Evolutionary conservation across 1,284 basidiomycete genomes (phyloP), one percentile per base, ranked within the genome.

Genomic region (Trametes versicolor): DNA sequence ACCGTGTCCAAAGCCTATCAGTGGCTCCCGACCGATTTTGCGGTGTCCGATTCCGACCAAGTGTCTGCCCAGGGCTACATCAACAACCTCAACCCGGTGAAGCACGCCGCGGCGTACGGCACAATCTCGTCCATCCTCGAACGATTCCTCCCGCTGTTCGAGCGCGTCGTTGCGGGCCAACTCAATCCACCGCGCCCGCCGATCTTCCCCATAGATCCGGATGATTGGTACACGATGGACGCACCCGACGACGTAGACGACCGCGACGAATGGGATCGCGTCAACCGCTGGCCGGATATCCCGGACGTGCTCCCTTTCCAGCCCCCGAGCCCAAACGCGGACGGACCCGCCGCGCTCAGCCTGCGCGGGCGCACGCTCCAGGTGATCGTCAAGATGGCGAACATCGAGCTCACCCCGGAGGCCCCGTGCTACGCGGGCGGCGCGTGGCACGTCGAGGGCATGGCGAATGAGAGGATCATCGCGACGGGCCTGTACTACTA

Each of bases 381-480:
- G 58, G 70, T 74, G n/a, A 76, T 77, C 61, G 71, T 76, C 51
- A 77, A 76, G 63, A 67, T 77, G 25, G 76, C 75, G 7, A 76
- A 75, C 52, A 75, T 77, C 37, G 64, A 72, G 9, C 64, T 76
- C 29, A 75, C 75, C 2, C 72, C 72, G 15, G 72, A 75, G 17
- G 71, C 73, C 6, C 71, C 71, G 3, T 49, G 69, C 39, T 76
- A 77, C 58, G 43, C 61, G 3, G 75, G 76, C 15, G 75, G 76
- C 4, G 68, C 66, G 7, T 77, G 75, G 76, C 76, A 77, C 57
- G 75, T 77, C 34, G 76, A 77, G 64, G 74, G 67, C 58, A 77
- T 76, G 76, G 60, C 62, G 75, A 87, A 84, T 66, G 61, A 62
- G 83, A 82, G 67, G 58, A 85, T 86, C 49, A 78, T 79, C 36